A percentile compares a stretch with the other conserved stretches of the same genome.
These are phyloP conservation scores for Picea glauca DNA, from an alignment of 75 land plant species.

Conservation along the genomic window DNA sequence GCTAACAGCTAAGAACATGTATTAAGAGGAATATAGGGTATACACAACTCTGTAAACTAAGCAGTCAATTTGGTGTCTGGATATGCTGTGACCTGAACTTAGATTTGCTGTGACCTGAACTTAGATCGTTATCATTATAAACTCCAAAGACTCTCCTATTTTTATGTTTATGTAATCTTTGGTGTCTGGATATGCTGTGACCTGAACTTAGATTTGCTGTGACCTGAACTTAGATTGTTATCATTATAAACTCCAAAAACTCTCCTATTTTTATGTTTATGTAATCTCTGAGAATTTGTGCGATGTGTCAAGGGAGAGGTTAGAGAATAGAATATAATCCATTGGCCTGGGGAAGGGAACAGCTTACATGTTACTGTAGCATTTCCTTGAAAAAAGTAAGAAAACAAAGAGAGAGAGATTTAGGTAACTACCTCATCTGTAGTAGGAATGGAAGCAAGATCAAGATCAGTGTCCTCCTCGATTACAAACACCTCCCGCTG, in stretches of 20 bases:
- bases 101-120: too few species aligned
- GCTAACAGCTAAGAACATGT: too few species aligned
- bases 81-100: too few species aligned
- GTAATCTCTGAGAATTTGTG: not conserved
- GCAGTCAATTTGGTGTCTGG: too few species aligned
- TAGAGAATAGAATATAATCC: not conserved
- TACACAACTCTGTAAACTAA: too few species aligned
- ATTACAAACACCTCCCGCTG: not conserved
- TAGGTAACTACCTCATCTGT: conserved; percentile 6
- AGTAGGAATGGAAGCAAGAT: not conserved
- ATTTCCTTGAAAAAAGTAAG: too few species aligned
- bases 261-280: too few species aligned
- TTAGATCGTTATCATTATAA: not conserved
- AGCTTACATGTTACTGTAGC: not conserved
- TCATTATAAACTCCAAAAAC: not conserved
- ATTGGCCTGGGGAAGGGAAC: not conserved
- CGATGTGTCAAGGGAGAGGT: too few species aligned
- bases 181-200: too few species aligned
- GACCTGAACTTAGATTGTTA: not conserved
- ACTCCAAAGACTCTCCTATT: not conserved
- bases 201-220: too few species aligned
- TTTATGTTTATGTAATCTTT: too few species aligned
- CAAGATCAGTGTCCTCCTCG: conserved; percentile 8
- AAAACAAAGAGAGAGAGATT: not conserved
- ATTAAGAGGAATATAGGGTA: too few species aligned